Base-by-base conservation (phyloP, 108 stramenopile species). In the Parietichytrium sp. region DNA sequence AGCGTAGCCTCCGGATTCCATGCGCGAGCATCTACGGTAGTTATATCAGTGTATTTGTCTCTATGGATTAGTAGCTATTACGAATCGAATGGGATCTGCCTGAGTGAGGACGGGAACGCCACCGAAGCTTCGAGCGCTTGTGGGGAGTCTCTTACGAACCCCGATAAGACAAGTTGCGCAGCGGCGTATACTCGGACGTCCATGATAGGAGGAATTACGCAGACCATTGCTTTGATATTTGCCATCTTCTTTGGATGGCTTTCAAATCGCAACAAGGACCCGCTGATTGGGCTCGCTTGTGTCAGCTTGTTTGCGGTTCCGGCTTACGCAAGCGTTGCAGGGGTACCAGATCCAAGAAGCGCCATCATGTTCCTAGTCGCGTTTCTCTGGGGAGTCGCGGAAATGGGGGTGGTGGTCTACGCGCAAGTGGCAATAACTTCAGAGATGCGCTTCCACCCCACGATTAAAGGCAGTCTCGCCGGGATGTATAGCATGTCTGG, bases 401-500 rank as follows among this genome's bases (percentile, higher is more conserved):
- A 72, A 25, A 72, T 72, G 36, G 61, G 61, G 10, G 38, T 72
- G 2, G 61, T 72, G 1, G 61, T 72, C 6, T 10, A 45, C 3
- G 61, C 61, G 0, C 61, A 72, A 2, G 20, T 72, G 20, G 61
- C 61, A 10, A 42, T 72, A 6, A 42, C 61, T 25, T 6, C 10
- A 0, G 38, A 72, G 61, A 72, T 72, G 61, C 36, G 16, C 20
- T 72, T 18, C 20, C 61, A 72, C 20, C 61, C 61, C 2, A 33
- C 36, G n/a, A 33, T 45, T 33, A 33, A 42, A n/a, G 61, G 61
- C 61, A 42, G 20, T n/a, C 36, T 72, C 45, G 61, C 61, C 10
- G 61, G 61, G 38, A 72, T 72, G 61, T 72, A 72, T 42, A 45
- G 38, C 42, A 45, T 72, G 10, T 33, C 45, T 27, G 61, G 61